A percentile compares a stretch with the other conserved stretches of the same genome.
Conservation (phyloP, 2,329 filamentous ascomycete genomes). For the Zymoseptoria passerinii region DNA sequence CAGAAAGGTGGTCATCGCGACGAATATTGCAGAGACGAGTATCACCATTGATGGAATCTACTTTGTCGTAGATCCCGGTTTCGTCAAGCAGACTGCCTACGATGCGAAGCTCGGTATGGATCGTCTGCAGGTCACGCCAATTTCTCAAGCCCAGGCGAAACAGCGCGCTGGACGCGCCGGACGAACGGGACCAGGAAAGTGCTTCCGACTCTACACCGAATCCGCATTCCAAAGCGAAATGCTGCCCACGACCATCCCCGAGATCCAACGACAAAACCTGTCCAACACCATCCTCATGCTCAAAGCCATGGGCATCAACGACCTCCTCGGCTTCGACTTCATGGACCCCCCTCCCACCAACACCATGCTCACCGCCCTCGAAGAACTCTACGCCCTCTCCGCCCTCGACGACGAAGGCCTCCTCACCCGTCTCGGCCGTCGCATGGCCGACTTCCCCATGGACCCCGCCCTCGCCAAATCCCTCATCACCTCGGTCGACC, state of each 20-base stretch:
- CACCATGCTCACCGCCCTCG: conserved; percentile 93
- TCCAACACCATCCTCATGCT: conserved; percentile 91
- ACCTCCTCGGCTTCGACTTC: conserved; percentile 94
- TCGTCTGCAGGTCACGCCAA: conserved; percentile 92
- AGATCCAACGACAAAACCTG: conserved; percentile 89
- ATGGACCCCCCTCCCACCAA: conserved; percentile 98
- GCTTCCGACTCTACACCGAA: conserved; percentile 94
- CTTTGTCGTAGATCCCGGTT: conserved; percentile 97
- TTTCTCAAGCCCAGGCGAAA: conserved; percentile 94
- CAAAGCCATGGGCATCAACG: conserved; percentile 94
- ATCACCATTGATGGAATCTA: conserved; percentile 98
- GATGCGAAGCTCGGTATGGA: conserved; percentile 95
- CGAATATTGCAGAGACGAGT: conserved; percentile 96
- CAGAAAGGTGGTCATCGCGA: conserved; percentile 89
- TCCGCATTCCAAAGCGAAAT: conserved; percentile 94
- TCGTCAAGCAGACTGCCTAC: conserved; percentile 99
- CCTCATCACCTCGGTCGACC: conserved; percentile 94
- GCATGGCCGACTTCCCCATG: conserved; percentile 91
- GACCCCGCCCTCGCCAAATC: conserved; percentile 93
- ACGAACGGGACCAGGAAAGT: conserved; percentile 96
- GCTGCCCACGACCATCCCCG: conserved; percentile 93
- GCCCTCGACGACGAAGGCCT: conserved; percentile 96
- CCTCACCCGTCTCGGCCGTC: conserved; percentile 71
- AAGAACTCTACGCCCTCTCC: conserved; percentile 94
- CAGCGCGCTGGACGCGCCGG: conserved; percentile 98